phyloP scores from a whole-genome alignment of 1,284 basidiomycete species.

The Puccinia horiana region DNA sequence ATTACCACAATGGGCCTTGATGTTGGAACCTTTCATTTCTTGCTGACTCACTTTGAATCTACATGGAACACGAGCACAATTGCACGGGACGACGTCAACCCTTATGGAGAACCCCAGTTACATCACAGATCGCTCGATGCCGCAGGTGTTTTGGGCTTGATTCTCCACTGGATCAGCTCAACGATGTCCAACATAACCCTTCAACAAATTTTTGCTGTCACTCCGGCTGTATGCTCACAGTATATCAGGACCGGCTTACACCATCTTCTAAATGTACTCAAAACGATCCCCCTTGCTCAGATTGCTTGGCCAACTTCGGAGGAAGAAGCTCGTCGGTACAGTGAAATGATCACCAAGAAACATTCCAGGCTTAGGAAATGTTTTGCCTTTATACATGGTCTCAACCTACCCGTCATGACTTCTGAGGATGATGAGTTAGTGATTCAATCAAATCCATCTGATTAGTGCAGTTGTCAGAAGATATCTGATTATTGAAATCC shows the following conservation, averaged over 20 bases:
- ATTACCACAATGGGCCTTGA: background rate
- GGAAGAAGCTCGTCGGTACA: background rate
- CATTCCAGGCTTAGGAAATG: background rate
- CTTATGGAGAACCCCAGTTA: background rate
- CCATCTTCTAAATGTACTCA: background rate
- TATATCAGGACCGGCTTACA: background rate
- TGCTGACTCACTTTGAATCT: background rate
- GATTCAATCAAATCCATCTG: background rate
- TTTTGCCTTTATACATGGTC: slow-evolving; percentile 21
- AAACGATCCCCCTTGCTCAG: background rate
- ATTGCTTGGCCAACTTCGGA: background rate
- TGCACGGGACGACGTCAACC: background rate
- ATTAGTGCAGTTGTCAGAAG: no score
- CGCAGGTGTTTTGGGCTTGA: background rate
- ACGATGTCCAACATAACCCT: background rate
- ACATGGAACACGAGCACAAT: background rate
- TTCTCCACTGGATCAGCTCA: background rate
- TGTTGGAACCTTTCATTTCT: background rate
- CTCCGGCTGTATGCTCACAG: background rate
- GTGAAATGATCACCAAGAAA: background rate
- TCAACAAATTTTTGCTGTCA: background rate
- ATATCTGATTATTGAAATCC: background rate
- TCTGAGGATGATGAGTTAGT: slow-evolving; percentile 13
- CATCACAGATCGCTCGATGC: background rate
- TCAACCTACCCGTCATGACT: background rate